phyloP scores from a whole-genome alignment of 148 eudicot species.

The Bassia scoparia region DNA sequence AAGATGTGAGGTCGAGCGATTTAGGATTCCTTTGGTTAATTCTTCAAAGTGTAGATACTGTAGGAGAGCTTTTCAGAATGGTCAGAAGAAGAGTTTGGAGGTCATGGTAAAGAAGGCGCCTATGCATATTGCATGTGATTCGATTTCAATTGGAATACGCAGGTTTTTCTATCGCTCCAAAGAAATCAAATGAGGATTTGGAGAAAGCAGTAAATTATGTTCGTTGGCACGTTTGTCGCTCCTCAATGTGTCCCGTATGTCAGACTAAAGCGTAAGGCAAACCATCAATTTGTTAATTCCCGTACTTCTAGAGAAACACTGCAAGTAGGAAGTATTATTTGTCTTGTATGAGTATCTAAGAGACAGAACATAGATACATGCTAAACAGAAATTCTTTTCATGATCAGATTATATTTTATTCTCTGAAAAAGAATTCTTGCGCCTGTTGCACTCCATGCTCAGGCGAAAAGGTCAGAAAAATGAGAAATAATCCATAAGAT shows the following conservation, averaged over 20 bases:
- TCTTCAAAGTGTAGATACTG: constrained; percentile 21
- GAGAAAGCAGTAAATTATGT: constrained; percentile 11
- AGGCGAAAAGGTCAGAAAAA: background rate
- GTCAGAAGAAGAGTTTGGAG: constrained; percentile 45
- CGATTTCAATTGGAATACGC: constrained; percentile 34
- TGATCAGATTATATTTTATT: background rate
- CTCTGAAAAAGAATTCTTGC: background rate
- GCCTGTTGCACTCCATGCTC: background rate
- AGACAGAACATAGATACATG: background rate
- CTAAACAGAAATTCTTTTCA: background rate
- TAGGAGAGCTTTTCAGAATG: constrained; percentile 34
- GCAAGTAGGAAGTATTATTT: too few relatives aligned
- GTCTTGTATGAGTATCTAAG: too few relatives aligned
- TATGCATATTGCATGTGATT: constrained; percentile 42
- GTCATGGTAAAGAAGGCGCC: constrained; percentile 34
- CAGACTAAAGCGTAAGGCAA: background rate
- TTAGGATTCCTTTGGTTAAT: constrained; percentile 13
- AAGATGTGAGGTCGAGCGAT: constrained; percentile 15
- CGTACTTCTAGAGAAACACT: background rate
- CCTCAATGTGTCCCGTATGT: background rate
- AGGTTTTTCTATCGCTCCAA: constrained; percentile 33
- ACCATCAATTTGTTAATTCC: background rate
- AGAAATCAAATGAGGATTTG: constrained; percentile 14
- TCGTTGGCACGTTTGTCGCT: constrained; percentile 8
- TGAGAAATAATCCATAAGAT: background rate